Base-by-base conservation (phyloP, 2,329 filamentous ascomycete genomes). In the Beauveria australis region DNA sequence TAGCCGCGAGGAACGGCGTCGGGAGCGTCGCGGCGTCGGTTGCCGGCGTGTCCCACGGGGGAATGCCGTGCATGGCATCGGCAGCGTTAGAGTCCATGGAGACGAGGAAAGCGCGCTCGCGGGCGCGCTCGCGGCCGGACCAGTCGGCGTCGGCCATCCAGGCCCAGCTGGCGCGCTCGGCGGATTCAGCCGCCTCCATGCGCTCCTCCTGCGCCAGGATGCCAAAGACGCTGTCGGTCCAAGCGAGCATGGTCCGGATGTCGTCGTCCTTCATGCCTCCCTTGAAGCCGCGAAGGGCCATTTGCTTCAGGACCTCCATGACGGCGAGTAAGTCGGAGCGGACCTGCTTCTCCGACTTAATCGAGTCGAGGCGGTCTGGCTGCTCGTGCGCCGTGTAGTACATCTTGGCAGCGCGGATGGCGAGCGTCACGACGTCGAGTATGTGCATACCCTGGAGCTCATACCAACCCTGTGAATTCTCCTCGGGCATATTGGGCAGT, bases 311-410 rank as follows among this genome's bases (percentile, higher is more conserved):
- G 3, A 95, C 87, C 67, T 99, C 94, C 73, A 99, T 86, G 47
- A 96, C 90, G 61, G 85, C 83, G 46, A 96, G 83, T 9, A 97
- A 78, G 67, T 97, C 93, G 55, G 88, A 81, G 47, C 94, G 87
- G 53, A 99, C 88, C 65, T 89, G 83, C 64, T 88, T 90, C 73
- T 99, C 94, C 0, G 91, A 86, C 73, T 91, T 92, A 74, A 97
- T 95, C 30, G 88, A 79, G 69, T 94, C 91, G 19, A 97, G 79
- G 43, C 90, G 87, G 66, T 94, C 88, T 1, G 92, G 91, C 58
- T 92, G 82, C 69, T 95, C 89, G 71, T 97, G 94, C 4, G 91
- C 84, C 0, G 92, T 97, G 75, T 99, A 97, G 76, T 97, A 99
- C 68, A 95, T 88, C 75, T 95, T 96, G 56, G 94, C 94, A 1